Conservation (phyloP, 2,329 filamentous ascomycete species). For the Myriosclerotinia scirpicola region DNA sequence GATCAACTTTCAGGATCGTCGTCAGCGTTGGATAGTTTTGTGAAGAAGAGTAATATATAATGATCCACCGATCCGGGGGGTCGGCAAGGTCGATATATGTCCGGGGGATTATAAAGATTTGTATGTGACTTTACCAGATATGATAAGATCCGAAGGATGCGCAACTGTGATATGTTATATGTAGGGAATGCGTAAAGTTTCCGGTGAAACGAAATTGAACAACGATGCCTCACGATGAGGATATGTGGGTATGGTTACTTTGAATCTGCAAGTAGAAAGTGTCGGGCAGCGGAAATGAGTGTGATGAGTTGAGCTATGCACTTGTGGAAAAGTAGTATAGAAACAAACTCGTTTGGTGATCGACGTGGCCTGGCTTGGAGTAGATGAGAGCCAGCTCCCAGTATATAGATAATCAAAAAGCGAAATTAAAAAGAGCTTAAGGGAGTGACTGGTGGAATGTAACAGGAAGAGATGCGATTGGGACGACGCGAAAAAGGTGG, state of each 20-base stretch:
- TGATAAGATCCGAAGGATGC: slow-evolving; percentile 38
- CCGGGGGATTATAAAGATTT: slow-evolving; percentile 27
- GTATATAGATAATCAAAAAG: slow-evolving; percentile 49
- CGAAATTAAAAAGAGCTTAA: slow-evolving; percentile 47
- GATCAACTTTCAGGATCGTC: slow-evolving; percentile 37
- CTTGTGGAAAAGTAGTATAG: slow-evolving; percentile 38
- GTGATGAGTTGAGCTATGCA: slow-evolving; percentile 47
- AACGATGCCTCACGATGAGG: slow-evolving; percentile 45
- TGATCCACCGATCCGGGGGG: slow-evolving; percentile 32
- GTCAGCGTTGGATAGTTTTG: slow-evolving; percentile 37
- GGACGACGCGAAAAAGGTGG: slow-evolving; percentile 48
- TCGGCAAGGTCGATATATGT: slow-evolving; percentile 18
- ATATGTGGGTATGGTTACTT: slow-evolving; percentile 41
- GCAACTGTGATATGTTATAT: slow-evolving; percentile 43
- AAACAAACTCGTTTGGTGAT: slow-evolving; percentile 47
- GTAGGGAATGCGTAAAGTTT: slow-evolving; percentile 45
- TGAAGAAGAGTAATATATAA: slow-evolving; percentile 30
- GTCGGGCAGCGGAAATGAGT: slow-evolving; percentile 39
- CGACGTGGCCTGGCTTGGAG: slow-evolving; percentile 43
- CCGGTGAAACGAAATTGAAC: slow-evolving; percentile 43
- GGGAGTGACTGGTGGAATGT: slow-evolving; percentile 53
- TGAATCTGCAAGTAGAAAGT: slow-evolving; percentile 35
- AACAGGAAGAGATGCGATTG: slow-evolving; percentile 45
- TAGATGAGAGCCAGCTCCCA: slow-evolving; percentile 58
- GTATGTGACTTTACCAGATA: slow-evolving; percentile 36